A percentile compares a stretch with the other conserved stretches of the same genome.
phyloP scores from a whole-genome alignment of 176 grass and related monocot genomes.

The Juncus inflexus region DNA sequence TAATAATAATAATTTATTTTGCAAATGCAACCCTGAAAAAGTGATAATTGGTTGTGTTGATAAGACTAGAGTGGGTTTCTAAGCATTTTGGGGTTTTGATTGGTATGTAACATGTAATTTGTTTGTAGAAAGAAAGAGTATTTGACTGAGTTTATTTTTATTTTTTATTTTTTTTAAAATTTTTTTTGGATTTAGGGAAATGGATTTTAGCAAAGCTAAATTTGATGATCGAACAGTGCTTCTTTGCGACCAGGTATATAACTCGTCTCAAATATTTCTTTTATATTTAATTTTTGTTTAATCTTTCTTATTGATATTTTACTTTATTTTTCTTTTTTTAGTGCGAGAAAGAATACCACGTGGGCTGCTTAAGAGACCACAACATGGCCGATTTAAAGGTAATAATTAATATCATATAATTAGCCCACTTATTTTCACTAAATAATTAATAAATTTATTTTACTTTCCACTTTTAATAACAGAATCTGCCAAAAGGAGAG shows the following conservation, averaged over 20 bases:
- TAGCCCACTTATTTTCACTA: background rate
- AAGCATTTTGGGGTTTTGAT: background rate
- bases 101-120: background rate
- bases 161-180: slow-evolving; percentile 1
- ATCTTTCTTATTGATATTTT: background rate
- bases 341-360: slow-evolving; percentile 36
- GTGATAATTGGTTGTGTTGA: too few species aligned
- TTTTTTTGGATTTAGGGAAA: slow-evolving; percentile 12
- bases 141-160: background rate
- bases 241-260: slow-evolving; percentile 35
- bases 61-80: background rate
- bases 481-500: slow-evolving; percentile 76
- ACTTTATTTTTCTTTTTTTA: slow-evolving; percentile 12
- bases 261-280: slow-evolving; percentile 5
- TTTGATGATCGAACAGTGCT: slow-evolving; percentile 29
- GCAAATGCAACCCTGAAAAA: too few species aligned
- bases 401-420: background rate
- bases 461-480: background rate
- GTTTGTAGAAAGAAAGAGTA: background rate
- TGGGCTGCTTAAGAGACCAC: slow-evolving; percentile 28
- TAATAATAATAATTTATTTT: too few species aligned
- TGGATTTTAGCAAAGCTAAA: slow-evolving; percentile 5
- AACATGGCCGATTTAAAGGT: slow-evolving; percentile 84
- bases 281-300: background rate
- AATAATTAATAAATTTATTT: too few species aligned